These are phyloP conservation scores for Aspergillus spinulosporus DNA, from an alignment of 2,329 filamentous ascomycete species.

Conservation along the genomic window DNA sequence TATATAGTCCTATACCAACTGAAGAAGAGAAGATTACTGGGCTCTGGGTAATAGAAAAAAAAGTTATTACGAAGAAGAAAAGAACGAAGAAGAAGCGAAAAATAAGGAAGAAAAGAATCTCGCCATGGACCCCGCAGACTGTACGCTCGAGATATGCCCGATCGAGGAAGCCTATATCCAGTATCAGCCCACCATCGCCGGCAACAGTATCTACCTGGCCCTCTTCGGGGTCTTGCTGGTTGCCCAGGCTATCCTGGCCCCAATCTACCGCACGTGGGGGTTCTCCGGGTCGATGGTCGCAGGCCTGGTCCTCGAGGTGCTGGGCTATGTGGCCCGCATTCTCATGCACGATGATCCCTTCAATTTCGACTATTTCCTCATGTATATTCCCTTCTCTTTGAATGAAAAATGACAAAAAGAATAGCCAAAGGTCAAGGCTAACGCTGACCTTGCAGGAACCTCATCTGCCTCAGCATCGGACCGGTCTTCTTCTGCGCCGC, in stretches of 20 bases:
- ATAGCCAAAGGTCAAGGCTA: no score
- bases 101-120: background rate
- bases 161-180: conserved; percentile 4
- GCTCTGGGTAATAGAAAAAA: background rate
- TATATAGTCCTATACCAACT: background rate
- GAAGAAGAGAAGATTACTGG: background rate
- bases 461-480: conserved; percentile 62
- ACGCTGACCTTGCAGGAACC: conserved; percentile 47
- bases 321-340: conserved; percentile 62
- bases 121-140: background rate
- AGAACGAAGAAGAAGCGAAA: background rate
- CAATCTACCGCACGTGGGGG: conserved; percentile 20
- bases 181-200: conserved; percentile 2
- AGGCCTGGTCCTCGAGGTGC: conserved; percentile 58
- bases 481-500: conserved; percentile 63
- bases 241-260: conserved; percentile 51
- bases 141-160: background rate
- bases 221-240: conserved; percentile 52
- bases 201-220: conserved; percentile 1
- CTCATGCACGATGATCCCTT: conserved; percentile 56
- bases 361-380: conserved; percentile 44
- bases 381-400: conserved; percentile 28
- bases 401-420: no score
- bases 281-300: conserved; percentile 43
- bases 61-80: background rate